Evolutionary conservation across 2,329 filamentous ascomycete species (phyloP).

Genomic region (Hymenoscyphus occultus): DNA sequence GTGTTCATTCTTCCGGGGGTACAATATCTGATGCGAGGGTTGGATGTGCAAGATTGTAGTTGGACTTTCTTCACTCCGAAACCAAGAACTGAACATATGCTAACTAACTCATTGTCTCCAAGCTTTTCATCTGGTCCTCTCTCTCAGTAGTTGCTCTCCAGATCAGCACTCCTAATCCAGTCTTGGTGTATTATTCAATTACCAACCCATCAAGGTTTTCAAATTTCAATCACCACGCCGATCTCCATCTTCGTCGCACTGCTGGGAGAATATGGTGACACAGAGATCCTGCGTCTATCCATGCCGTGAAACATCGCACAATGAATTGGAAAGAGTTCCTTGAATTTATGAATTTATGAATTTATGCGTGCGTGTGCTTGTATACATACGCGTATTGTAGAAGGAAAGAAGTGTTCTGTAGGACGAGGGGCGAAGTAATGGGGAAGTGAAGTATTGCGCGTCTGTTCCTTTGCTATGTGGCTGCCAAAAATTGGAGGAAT

Average conservation of each 20-base stretch:
- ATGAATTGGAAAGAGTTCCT: background rate
- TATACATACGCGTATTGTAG: background rate
- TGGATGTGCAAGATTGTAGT: background rate
- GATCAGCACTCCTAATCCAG: too few species aligned
- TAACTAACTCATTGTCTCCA: too few species aligned
- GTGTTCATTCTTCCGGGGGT: background rate
- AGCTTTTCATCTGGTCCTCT: too few species aligned
- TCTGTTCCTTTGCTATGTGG: background rate
- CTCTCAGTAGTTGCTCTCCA: too few species aligned
- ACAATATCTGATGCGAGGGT: background rate
- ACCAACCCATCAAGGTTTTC: background rate
- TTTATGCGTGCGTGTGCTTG: background rate
- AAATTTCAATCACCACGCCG: background rate
- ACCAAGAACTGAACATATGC: background rate
- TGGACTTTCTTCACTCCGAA: background rate
- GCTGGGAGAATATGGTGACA: background rate
- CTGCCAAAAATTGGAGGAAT: background rate
- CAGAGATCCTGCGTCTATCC: background rate
- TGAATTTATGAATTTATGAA: background rate
- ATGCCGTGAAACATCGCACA: background rate
- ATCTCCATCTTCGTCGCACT: background rate
- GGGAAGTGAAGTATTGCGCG: background rate
- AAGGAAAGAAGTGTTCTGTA: background rate
- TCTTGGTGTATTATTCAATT: background rate
- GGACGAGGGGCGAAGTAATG: background rate